A percentile compares a stretch with the other conserved stretches of the same genome.
Evolutionary conservation across 257 asterid genomes (phyloP).

Genomic region (Pogostemon cablin): DNA sequence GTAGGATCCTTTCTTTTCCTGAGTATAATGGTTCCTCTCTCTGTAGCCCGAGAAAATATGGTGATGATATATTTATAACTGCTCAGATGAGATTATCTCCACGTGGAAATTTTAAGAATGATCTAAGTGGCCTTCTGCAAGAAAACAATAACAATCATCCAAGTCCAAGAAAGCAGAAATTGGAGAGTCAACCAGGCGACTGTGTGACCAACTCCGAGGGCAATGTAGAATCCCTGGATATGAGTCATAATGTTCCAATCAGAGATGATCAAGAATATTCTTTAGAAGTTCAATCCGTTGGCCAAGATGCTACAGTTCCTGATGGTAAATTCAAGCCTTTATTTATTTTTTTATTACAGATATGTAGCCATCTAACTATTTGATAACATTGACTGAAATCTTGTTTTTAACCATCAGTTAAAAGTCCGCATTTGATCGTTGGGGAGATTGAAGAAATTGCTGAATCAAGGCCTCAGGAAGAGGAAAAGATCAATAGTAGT

Average conservation of each 20-base stretch:
- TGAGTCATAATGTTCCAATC: slow-evolving; percentile 27
- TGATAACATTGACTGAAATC: slow-evolving; percentile 17
- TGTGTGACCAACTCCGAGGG: slow-evolving; percentile 37
- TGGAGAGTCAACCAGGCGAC: slow-evolving; percentile 39
- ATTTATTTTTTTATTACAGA: neutral
- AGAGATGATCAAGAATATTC: slow-evolving; percentile 37
- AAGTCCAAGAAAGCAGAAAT: slow-evolving; percentile 43
- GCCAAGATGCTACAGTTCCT: slow-evolving; percentile 31
- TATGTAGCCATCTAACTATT: slow-evolving; percentile 19
- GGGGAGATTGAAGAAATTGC: slow-evolving; percentile 43
- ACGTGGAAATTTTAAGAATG: slow-evolving; percentile 34
- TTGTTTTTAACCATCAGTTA: slow-evolving; percentile 26
- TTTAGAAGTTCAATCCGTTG: slow-evolving; percentile 36
- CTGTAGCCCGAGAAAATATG: slow-evolving; percentile 61
- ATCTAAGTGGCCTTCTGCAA: slow-evolving; percentile 37
- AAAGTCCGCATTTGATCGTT: slow-evolving; percentile 31
- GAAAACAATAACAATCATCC: slow-evolving; percentile 39
- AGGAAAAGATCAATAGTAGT: slow-evolving; percentile 32
- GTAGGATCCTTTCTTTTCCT: slow-evolving; percentile 76
- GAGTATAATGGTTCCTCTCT: slow-evolving; percentile 61
- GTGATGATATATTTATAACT: slow-evolving; percentile 48
- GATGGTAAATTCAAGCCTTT: slow-evolving; percentile 47
- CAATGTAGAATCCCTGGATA: slow-evolving; percentile 38
- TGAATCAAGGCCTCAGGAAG: slow-evolving; percentile 39
- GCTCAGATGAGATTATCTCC: slow-evolving; percentile 55